Evolutionary conservation across 139 green algal genomes (phyloP), one percentile per base, ranked within the genome.

Genomic region (Chlorella sp.): DNA sequence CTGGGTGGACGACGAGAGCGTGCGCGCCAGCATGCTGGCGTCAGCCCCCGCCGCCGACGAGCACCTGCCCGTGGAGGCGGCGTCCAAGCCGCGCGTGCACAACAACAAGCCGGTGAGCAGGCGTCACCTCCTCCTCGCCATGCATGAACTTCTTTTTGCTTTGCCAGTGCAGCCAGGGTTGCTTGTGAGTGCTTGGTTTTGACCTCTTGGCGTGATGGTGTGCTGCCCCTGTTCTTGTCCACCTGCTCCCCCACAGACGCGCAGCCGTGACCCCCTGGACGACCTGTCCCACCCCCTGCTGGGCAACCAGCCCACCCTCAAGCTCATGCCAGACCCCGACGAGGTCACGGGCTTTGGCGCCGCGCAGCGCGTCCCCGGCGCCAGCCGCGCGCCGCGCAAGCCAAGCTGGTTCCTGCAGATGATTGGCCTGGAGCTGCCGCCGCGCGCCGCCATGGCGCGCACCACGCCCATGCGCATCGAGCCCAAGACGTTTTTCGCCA

Each of bases 401-500:
- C 68, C 49, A 17, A 49, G n/a, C 2, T 64, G 30, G 30, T 49
- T 64, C 5, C 20, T 31, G 49, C 49, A 65, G 49, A 2, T 62
- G 3, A 5, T 64, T 5, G 78, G 78, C 31, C 70, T 84, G 42
- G 74, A 71, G 35, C 71, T 31, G 36, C 61, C 70, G 67, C 64
- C 55, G 49, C 33, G 24, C 20, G 5, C 4, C 49, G 27, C 65
- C 17, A 32, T 66, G 49, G 34, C 78, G 60, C 75, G 80, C 68
- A 83, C 74, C 10, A 83, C 73, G 6, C 81, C 82, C 30, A 90
- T 91, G 85, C 80, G 86, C 55, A 85, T 98, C 33, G 94, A 98
- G 84, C 94, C 94, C 64, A 98, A 98, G 85, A 95, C 91, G 20
- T 97, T 95, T 72, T 96, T 98, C 67, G 94, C 94, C 74, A 98